Conservation (phyloP, 2,329 filamentous ascomycete species). For the Xylariomycetidae sp. region DNA sequence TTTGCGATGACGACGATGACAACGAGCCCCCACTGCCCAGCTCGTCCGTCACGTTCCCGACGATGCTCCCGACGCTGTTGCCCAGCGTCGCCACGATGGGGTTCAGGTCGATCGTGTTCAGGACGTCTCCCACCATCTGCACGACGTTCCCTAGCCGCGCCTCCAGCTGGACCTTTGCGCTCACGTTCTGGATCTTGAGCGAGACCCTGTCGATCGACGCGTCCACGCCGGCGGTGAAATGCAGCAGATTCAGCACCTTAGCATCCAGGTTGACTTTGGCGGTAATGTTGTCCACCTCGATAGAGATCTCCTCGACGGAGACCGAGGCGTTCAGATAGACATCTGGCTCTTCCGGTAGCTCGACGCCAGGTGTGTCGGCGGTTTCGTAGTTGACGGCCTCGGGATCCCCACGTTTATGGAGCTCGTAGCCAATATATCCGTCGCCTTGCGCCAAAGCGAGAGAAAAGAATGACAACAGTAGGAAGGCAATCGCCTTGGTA, state of each 20-base stretch:
- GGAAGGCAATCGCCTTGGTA: slow-evolving; percentile 18
- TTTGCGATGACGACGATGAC: no score
- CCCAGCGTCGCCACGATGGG: slow-evolving; percentile 54
- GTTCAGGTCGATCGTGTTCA: slow-evolving; percentile 56
- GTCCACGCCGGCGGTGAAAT: slow-evolving; percentile 58
- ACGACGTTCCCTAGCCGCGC: slow-evolving; percentile 57
- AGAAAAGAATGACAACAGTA: slow-evolving; percentile 24
- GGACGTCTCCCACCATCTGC: slow-evolving; percentile 53
- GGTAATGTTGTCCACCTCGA: slow-evolving; percentile 55
- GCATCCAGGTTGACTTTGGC: slow-evolving; percentile 58
- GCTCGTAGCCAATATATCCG: slow-evolving; percentile 53
- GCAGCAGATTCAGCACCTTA: slow-evolving; percentile 52
- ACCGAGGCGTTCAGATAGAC: slow-evolving; percentile 58
- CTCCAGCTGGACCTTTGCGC: slow-evolving; percentile 54
- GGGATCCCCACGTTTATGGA: slow-evolving; percentile 46
- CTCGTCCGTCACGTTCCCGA: slow-evolving; percentile 35
- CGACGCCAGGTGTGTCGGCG: slow-evolving; percentile 41
- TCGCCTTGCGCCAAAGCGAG: slow-evolving; percentile 22
- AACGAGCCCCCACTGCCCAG: slow-evolving; percentile 19
- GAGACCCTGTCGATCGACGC: slow-evolving; percentile 52
- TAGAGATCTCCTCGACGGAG: slow-evolving; percentile 52
- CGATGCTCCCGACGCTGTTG: slow-evolving; percentile 41
- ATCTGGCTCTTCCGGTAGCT: slow-evolving; percentile 45
- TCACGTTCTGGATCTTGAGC: slow-evolving; percentile 54
- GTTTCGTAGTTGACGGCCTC: slow-evolving; percentile 51